phyloP scores from a whole-genome alignment of 768 basidiomycete species.

The Rhodotorula diobovata region DNA sequence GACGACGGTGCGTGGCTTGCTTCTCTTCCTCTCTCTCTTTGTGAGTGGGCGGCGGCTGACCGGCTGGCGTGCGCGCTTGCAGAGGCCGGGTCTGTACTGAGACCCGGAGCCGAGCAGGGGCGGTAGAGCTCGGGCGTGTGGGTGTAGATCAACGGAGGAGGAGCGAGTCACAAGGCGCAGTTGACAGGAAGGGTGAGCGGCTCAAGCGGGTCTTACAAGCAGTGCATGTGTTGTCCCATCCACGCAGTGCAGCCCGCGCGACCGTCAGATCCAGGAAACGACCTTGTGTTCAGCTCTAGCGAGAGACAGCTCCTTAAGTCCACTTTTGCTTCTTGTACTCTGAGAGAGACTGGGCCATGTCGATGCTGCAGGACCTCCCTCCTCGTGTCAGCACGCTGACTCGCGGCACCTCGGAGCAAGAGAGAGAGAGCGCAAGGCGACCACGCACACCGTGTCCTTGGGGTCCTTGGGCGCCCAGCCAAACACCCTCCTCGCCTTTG shows the following conservation, averaged over 20 bases:
- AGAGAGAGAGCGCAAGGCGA: not conserved
- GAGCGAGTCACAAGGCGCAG: no score
- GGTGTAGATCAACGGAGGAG: no score
- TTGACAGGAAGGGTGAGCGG: no score
- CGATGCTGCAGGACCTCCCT: not conserved
- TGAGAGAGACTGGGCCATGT: conserved; percentile 20
- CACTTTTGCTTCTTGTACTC: conserved; percentile 31
- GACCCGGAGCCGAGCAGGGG: not conserved
- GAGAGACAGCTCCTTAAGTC: no score
- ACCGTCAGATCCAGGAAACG: no score
- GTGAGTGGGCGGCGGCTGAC: no score
- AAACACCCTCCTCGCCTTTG: conserved; percentile 18
- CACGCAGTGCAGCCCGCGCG: no score
- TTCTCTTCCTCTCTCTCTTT: not conserved
- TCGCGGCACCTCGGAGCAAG: not conserved
- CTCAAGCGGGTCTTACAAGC: no score
- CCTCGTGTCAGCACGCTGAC: not conserved
- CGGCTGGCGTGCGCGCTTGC: not conserved
- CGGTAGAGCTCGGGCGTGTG: no score
- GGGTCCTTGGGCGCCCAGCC: conserved; percentile 20
- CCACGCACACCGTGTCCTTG: conserved; percentile 25
- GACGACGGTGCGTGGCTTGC: conserved; percentile 9
- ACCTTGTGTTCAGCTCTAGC: no score
- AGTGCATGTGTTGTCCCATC: no score
- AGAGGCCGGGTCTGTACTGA: not conserved